Percentiles rank a stretch among this genome's conserved stretches.
Evolutionary conservation across 345 rosid genomes (phyloP).

Genomic region (Excoecaria cochinchinensis): DNA sequence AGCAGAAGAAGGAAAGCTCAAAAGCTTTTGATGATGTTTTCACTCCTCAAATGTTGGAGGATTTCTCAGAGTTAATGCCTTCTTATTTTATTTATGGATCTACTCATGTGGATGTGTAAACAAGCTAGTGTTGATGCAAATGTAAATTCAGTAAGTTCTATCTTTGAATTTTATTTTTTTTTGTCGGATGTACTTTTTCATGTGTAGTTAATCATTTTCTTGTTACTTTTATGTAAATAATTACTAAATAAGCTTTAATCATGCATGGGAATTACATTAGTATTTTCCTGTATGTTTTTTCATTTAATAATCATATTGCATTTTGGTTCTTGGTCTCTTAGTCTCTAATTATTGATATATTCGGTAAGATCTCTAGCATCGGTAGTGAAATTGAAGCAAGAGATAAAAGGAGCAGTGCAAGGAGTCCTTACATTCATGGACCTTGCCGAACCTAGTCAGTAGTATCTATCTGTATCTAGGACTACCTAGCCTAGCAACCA

Average conservation of each 20-base stretch:
- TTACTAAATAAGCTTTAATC: background rate
- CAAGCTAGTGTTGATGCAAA: background rate
- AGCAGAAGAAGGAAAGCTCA: background rate
- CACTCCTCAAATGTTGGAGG: constrained; percentile 35
- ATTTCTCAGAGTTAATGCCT: constrained; percentile 22
- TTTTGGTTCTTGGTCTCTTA: too few relatives aligned
- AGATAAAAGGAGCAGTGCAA: background rate
- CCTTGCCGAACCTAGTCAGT: background rate
- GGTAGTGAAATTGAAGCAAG: background rate
- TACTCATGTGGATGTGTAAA: constrained; percentile 3
- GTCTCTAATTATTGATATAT: background rate
- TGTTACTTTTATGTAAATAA: background rate
- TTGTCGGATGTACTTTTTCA: too few relatives aligned
- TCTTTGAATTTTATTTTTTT: too few relatives aligned
- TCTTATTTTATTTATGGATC: constrained; percentile 20
- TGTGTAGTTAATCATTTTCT: background rate
- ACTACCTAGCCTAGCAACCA: background rate
- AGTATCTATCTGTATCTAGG: background rate
- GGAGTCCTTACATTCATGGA: background rate
- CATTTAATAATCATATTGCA: too few relatives aligned
- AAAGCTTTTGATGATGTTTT: constrained; percentile 28
- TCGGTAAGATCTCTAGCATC: background rate
- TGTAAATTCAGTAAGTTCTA: constrained; percentile 12
- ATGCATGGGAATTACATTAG: background rate
- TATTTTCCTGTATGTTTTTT: too few relatives aligned